Evolutionary conservation across 208 protist species (phyloP), one percentile per base, ranked within the genome.

Genomic region (Blastocrithidia nonstop): DNA sequence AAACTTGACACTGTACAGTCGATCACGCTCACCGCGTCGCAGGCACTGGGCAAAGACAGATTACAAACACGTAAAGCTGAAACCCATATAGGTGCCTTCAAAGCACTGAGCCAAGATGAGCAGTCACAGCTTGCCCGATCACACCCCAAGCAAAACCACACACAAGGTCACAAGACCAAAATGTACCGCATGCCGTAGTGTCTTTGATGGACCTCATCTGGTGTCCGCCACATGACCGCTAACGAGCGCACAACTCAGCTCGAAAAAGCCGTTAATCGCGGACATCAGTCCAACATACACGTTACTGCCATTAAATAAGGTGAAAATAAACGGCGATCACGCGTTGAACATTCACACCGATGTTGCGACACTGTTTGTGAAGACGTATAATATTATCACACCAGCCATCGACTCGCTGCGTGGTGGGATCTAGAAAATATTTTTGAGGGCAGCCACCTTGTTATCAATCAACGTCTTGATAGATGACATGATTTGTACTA

Each of bases 321-420:
- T 43, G 43, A 61, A 84, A 17, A 84, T 62, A 25, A 71, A 79
- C 15, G 74, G 74, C 17, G 70, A 59, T 71, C 74, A 84, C 13
- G 67, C 66, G 54, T 77, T 76, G 45, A 61, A 74, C 66, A 77
- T 77, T 71, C 74, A 84, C 27, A 84, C 67, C 26, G 74, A 84
- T 6, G 60, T 66, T 11, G 74, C 66, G 16, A 84, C 59, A 31
- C 70, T 84, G 54, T 84, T 84, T 15, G 65, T 58, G 48, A 83
- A 83, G 16, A 73, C 66, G 39, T 65, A 83, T 15, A 78, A 55
- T 42, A 83, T 78, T 35, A 83, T 66, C 0, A 77, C 50, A 19
- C 73, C 69, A 1, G 57, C 68, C 64, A 71, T 71, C 8, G 62
- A 71, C 43, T 77, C 63, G 21, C 48, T 56, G 0, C 29, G n/a